phyloP scores from a whole-genome alignment of 2,329 filamentous ascomycete species.

The Aureobasidium uvarum region DNA sequence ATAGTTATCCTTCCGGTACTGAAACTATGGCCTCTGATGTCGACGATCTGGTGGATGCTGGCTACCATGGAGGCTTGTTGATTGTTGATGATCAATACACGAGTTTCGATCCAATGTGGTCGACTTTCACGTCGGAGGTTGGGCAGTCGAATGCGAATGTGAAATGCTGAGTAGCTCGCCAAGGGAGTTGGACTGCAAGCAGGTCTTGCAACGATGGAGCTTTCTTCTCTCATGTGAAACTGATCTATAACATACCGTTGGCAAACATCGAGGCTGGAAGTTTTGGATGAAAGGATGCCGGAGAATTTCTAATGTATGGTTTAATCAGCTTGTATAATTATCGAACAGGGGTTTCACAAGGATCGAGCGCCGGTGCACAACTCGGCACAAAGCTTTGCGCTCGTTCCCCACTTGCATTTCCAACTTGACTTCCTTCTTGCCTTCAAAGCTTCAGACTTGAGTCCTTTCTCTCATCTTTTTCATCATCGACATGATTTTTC shows the following conservation, averaged over 20 bases:
- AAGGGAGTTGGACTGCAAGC: not conserved
- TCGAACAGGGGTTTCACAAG: not conserved
- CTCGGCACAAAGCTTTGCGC: not conserved
- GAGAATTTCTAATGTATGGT: not conserved
- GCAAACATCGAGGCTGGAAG: not conserved
- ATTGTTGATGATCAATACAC: conserved; percentile 13
- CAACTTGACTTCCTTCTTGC: conserved; percentile 14
- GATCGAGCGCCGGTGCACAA: not conserved
- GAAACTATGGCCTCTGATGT: conserved; percentile 8
- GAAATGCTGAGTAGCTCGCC: not conserved
- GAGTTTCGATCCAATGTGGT: conserved; percentile 16
- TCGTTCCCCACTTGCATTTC: not conserved
- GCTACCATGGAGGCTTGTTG: conserved; percentile 4
- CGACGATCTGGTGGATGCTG: not conserved
- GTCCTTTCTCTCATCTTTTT: not conserved
- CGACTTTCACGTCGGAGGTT: not conserved
- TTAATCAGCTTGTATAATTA: not conserved
- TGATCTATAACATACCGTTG: not conserved
- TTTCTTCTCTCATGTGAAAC: not conserved
- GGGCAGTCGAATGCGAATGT: conserved; percentile 5
- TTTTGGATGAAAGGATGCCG: not conserved
- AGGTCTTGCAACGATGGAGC: not conserved
- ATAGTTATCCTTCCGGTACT: conserved; percentile 20
- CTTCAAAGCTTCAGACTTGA: conserved; percentile 1
- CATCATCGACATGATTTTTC: not conserved